phyloP scores from a whole-genome alignment of 2,329 filamentous ascomycete genomes.

The Epichloe uncinata region DNA sequence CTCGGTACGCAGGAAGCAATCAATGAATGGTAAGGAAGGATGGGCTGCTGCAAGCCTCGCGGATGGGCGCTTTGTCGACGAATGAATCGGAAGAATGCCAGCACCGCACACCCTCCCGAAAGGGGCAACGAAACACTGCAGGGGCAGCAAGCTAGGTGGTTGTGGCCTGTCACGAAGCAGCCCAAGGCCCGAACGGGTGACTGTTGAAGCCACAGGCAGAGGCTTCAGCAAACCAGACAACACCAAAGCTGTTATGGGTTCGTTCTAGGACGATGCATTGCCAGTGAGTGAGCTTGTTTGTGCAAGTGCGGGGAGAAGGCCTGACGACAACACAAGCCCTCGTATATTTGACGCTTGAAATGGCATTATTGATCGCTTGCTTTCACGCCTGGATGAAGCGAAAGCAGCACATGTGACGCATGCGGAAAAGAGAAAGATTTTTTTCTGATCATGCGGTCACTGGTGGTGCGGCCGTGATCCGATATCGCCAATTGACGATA shows the following conservation, averaged over 20 bases:
- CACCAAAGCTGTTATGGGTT: neutral
- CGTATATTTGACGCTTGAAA: no score
- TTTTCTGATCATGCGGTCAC: neutral
- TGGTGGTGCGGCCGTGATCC: neutral
- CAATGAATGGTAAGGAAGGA: no score
- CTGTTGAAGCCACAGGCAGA: neutral
- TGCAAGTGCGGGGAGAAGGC: no score
- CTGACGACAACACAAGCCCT: no score
- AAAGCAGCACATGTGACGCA: no score
- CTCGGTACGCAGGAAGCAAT: no score
- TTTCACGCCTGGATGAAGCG: no score
- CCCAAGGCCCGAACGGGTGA: neutral
- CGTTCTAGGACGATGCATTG: neutral
- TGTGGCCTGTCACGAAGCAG: neutral
- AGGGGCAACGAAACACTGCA: neutral
- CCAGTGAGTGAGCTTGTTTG: no score
- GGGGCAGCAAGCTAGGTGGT: neutral
- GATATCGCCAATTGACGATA: no score
- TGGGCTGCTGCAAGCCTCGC: neutral
- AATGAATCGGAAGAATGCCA: slow-evolving; percentile 6
- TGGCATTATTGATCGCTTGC: no score
- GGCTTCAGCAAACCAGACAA: neutral
- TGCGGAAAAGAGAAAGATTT: neutral
- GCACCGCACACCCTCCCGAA: slow-evolving; percentile 1
- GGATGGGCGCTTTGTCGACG: neutral